Conservation (phyloP, 2,329 filamentous ascomycete species). For the Trichophyton verrucosum region DNA sequence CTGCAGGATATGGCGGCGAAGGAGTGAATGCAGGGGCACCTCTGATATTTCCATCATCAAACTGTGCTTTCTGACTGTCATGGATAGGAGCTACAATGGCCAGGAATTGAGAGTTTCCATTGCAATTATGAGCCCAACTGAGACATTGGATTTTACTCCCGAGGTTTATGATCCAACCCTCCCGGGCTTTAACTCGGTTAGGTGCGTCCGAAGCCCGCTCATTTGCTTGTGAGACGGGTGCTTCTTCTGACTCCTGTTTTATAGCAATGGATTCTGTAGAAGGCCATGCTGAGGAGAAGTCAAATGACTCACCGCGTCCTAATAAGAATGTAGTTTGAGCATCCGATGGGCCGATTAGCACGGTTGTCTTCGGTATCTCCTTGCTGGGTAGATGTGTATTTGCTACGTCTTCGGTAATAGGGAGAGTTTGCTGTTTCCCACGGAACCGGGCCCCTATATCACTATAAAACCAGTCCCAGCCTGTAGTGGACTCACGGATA, state of each 20-base stretch:
- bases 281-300: conserved; percentile 37
- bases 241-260: conserved; percentile 11
- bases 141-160: conserved; percentile 42
- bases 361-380: conserved; percentile 24
- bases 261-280: conserved; percentile 6
- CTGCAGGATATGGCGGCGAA: conserved; percentile 36
- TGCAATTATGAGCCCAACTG: conserved; percentile 36
- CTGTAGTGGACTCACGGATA: conserved; percentile 33
- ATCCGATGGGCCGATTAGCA: conserved; percentile 41
- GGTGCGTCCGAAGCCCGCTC: conserved; percentile 4
- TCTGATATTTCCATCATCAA: conserved; percentile 21
- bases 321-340: conserved; percentile 35
- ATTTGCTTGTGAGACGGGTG: conserved; percentile 2
- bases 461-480: conserved; percentile 44
- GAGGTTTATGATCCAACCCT: conserved; percentile 46
- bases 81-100: conserved; percentile 36
- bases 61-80: conserved; percentile 24
- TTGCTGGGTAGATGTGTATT: conserved; percentile 32
- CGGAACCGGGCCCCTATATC: conserved; percentile 32
- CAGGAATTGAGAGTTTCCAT: conserved; percentile 43
- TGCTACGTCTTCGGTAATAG: conserved; percentile 28
- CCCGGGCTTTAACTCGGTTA: conserved; percentile 19
- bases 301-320: conserved; percentile 29
- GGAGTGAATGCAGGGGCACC: conserved; percentile 40
- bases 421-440: conserved; percentile 28